Conservation (phyloP, 495 filamentous ascomycete genomes). For the Entonaema liquescens region DNA sequence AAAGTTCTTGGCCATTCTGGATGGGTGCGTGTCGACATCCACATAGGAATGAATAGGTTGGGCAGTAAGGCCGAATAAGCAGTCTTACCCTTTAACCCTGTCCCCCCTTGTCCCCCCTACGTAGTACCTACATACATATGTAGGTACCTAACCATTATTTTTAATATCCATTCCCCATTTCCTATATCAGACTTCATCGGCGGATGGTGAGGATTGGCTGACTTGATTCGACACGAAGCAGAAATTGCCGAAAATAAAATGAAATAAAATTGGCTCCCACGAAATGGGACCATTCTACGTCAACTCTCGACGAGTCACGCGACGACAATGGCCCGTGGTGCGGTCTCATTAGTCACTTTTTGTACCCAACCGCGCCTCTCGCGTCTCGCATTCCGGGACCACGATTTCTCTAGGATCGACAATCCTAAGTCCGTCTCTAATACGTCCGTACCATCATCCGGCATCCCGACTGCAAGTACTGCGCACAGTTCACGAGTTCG, state of each 20-base stretch:
- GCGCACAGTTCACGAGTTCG: conserved; percentile 37
- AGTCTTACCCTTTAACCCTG: conserved; percentile 4
- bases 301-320: conserved; percentile 30
- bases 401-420: conserved; percentile 25
- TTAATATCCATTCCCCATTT: background rate
- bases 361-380: conserved; percentile 32
- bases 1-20: background rate
- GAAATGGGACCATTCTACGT: conserved; percentile 26
- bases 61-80: conserved; percentile 33
- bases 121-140: background rate
- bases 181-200: conserved; percentile 4
- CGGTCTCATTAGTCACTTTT: conserved; percentile 32
- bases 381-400: conserved; percentile 22
- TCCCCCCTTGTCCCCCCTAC: background rate
- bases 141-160: background rate
- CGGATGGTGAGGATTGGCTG: conserved; percentile 20
- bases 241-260: conserved; percentile 10
- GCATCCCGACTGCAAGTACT: conserved; percentile 17
- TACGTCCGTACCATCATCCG: conserved; percentile 13
- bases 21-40: conserved; percentile 3
- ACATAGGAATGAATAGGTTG: conserved; percentile 20
- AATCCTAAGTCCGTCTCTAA: conserved; percentile 12
- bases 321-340: conserved; percentile 27
- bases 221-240: conserved; percentile 28
- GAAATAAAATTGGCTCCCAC: conserved; percentile 8